Percentiles rank a stretch among this genome's conserved stretches.
Evolutionary conservation across 2,329 filamentous ascomycete species (phyloP).

Genomic region (Hypoxylon sp.): DNA sequence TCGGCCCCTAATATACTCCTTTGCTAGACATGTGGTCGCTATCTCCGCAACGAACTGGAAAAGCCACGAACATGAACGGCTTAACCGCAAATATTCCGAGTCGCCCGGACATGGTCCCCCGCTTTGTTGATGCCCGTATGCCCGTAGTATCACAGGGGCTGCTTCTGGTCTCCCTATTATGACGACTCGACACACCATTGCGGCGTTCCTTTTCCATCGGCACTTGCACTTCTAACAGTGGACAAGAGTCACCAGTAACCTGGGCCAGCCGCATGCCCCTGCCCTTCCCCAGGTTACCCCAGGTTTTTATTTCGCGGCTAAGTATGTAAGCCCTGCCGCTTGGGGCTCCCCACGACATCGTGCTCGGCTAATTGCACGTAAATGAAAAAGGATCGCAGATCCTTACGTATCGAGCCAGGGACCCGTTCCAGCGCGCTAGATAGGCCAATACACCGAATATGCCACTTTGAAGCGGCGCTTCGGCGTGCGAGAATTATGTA

Average conservation of each 20-base stretch:
- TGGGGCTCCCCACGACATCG: slow-evolving; percentile 23
- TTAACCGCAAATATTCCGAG: slow-evolving; percentile 13
- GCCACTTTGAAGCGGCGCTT: slow-evolving; percentile 40
- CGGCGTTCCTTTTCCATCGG: slow-evolving; percentile 23
- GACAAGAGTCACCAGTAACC: slow-evolving; percentile 29
- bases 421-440: slow-evolving; percentile 29
- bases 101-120: slow-evolving; percentile 14
- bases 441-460: slow-evolving; percentile 16
- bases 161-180: slow-evolving; percentile 3
- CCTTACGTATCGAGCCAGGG: slow-evolving; percentile 14
- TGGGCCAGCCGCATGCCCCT: slow-evolving; percentile 32
- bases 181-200: slow-evolving; percentile 20
- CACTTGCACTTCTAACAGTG: slow-evolving; percentile 25
- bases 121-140: slow-evolving; percentile 29
- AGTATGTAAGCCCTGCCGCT: slow-evolving; percentile 32
- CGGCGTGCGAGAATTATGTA: slow-evolving; percentile 30
- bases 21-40: background rate
- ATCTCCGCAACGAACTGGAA: slow-evolving; percentile 11
- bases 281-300: slow-evolving; percentile 35
- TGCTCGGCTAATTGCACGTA: slow-evolving; percentile 43
- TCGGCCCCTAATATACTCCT: background rate
- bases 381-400: slow-evolving; percentile 33
- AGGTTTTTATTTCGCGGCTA: slow-evolving; percentile 46
- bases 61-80: slow-evolving; percentile 4
- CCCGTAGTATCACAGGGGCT: slow-evolving; percentile 23